These are phyloP conservation scores for Gorgonomyces haynaldii DNA, from an alignment of 192 early-diverging fungal genomes.

Conservation along the genomic window DNA sequence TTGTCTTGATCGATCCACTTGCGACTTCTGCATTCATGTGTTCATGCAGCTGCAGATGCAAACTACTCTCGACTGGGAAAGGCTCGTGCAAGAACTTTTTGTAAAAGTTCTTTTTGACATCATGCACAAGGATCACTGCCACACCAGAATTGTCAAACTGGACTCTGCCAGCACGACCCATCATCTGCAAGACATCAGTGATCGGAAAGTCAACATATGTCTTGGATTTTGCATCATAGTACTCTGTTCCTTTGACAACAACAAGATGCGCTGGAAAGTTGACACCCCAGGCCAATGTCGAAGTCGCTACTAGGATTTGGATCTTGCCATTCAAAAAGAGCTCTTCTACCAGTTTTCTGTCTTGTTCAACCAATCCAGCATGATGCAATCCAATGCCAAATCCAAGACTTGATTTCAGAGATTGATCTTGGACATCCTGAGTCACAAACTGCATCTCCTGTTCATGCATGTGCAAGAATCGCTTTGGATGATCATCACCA, in stretches of 20 bases:
- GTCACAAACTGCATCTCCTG: slow-evolving; percentile 62
- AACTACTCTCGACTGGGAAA: slow-evolving; percentile 44
- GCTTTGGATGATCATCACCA: slow-evolving; percentile 81
- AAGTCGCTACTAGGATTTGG: slow-evolving; percentile 90
- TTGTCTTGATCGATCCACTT: slow-evolving; percentile 69
- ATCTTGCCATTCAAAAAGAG: slow-evolving; percentile 92
- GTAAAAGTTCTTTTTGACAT: slow-evolving; percentile 96
- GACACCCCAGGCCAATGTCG: slow-evolving; percentile 95
- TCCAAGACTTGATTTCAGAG: slow-evolving; percentile 63
- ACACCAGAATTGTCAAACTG: slow-evolving; percentile 92
- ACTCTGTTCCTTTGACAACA: slow-evolving; percentile 96
- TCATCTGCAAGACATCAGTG: slow-evolving; percentile 98
- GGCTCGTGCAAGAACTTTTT: slow-evolving; percentile 95
- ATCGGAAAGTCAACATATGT: slow-evolving; percentile 95
- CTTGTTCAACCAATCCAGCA: slow-evolving; percentile 80
- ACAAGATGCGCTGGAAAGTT: slow-evolving; percentile 96
- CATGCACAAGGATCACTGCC: slow-evolving; percentile 87
- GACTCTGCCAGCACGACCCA: slow-evolving; percentile 93
- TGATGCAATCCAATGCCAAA: slow-evolving; percentile 99
- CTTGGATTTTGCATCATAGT: slow-evolving; percentile 77
- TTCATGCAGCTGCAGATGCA: slow-evolving; percentile 54
- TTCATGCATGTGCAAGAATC: slow-evolving; percentile 78
- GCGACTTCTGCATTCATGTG: slow-evolving; percentile 95
- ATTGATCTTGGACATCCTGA: slow-evolving; percentile 64
- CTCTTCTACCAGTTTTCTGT: slow-evolving; percentile 80